phyloP scores from a whole-genome alignment of 495 filamentous ascomycete species.

The Podospora sp. region DNA sequence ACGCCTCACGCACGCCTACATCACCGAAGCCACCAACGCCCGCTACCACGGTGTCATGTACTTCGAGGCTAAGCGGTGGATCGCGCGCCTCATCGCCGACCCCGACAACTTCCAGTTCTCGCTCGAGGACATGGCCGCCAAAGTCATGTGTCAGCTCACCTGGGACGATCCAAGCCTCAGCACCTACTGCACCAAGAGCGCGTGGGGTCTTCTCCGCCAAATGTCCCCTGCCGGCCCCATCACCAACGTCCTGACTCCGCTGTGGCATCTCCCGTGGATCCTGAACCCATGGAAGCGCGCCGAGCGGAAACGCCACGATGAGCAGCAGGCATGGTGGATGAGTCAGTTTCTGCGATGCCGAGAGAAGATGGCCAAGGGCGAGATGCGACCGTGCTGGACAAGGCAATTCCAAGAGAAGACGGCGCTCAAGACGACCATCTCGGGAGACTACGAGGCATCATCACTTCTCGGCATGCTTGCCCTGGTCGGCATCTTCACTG shows the following conservation, averaged over 20 bases:
- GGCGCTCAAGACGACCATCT: constrained; percentile 38
- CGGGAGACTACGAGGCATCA: constrained; percentile 44
- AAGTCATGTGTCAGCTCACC: constrained; percentile 46
- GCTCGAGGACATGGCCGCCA: constrained; percentile 46
- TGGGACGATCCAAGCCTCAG: constrained; percentile 43
- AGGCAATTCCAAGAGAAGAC: constrained; percentile 42
- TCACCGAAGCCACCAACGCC: constrained; percentile 42
- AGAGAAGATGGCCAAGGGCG: constrained; percentile 28
- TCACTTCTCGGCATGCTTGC: constrained; percentile 47
- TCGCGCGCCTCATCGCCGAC: constrained; percentile 39
- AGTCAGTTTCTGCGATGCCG: constrained; percentile 30
- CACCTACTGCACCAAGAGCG: constrained; percentile 40
- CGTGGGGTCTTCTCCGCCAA: constrained; percentile 44
- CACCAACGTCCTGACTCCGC: constrained; percentile 45
- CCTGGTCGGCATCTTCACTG: constrained; percentile 48
- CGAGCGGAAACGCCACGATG: constrained; percentile 44
- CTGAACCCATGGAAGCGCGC: constrained; percentile 48
- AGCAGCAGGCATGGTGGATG: constrained; percentile 47
- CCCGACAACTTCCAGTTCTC: constrained; percentile 43
- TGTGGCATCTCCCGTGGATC: constrained; percentile 42
- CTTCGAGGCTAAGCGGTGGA: constrained; percentile 45
- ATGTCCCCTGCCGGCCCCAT: constrained; percentile 51
- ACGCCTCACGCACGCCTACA: constrained; percentile 40
- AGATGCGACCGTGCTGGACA: constrained; percentile 41
- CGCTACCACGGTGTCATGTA: constrained; percentile 45